Conservation (phyloP, 768 basidiomycete species). For the Tremella yokohamensis region DNA sequence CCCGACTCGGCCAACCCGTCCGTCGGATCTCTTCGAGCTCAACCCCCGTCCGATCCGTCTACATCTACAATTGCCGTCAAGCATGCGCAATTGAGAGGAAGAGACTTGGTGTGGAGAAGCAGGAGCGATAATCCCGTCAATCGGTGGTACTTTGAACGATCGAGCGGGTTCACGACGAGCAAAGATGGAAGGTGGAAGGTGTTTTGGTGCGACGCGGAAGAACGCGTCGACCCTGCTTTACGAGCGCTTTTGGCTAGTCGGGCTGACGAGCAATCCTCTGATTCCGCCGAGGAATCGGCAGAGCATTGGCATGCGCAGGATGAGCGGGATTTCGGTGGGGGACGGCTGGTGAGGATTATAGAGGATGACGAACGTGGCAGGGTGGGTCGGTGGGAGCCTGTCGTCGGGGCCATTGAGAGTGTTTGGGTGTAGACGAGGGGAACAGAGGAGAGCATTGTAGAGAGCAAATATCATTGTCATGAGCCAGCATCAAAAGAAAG, state of each 20-base stretch:
- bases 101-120: conserved; percentile 93
- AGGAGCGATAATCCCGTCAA: conserved; percentile 92
- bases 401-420: conserved; percentile 68
- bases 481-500: too few relatives aligned
- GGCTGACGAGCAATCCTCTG: background rate
- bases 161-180: conserved; percentile 69
- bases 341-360: conserved; percentile 55
- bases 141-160: conserved; percentile 98
- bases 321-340: conserved; percentile 47
- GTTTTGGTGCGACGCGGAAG: conserved; percentile 99
- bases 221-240: conserved; percentile 52
- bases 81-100: conserved; percentile 70
- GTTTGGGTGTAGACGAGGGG: conserved; percentile 58
- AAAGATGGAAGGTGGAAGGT: conserved; percentile 66
- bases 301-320: conserved; percentile 54
- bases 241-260: background rate
- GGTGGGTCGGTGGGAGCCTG: conserved; percentile 65
- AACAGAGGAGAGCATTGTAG: background rate
- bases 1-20: conserved; percentile 93
- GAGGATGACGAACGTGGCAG: conserved; percentile 64
- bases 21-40: conserved; percentile 78
- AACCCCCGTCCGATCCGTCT: conserved; percentile 56
- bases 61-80: too few relatives aligned
- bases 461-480: too few relatives aligned
- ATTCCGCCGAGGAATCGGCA: background rate